These are phyloP conservation scores for Pleodorina starrii DNA, from an alignment of 139 green algal genomes.

Conservation along the genomic window DNA sequence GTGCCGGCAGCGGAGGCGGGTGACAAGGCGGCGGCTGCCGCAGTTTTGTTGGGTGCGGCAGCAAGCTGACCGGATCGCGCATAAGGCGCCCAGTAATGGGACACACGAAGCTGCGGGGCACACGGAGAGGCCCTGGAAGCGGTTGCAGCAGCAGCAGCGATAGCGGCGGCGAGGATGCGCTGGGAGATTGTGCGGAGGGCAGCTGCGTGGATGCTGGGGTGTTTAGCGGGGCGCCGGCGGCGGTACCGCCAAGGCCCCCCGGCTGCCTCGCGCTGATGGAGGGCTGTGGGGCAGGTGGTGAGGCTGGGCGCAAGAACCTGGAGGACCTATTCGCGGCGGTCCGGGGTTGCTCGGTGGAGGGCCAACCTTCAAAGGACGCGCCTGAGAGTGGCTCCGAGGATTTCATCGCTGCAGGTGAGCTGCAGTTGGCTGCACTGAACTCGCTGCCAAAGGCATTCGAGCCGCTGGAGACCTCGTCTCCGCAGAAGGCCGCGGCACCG, in stretches of 20 bases:
- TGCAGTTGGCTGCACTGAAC: not conserved
- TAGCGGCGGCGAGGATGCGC: not conserved
- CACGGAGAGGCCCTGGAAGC: not conserved
- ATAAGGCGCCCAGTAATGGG: not conserved
- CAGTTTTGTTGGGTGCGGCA: not conserved
- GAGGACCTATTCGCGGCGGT: no score
- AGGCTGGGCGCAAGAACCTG: no score
- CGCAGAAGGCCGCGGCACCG: no score
- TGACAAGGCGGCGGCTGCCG: not conserved
- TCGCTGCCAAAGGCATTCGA: constrained; percentile 14
- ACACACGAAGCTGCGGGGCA: constrained; percentile 14
- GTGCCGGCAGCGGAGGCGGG: no score
- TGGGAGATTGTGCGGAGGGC: not conserved
- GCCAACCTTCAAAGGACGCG: not conserved
- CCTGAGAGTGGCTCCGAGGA: not conserved
- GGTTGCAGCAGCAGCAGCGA: no score
- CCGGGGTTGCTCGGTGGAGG: no score
- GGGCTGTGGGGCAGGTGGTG: no score
- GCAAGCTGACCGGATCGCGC: constrained; percentile 14
- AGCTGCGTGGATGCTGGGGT: no score
- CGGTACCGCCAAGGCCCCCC: no score
- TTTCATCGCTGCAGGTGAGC: not conserved
- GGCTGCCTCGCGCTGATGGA: no score
- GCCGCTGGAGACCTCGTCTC: not conserved
- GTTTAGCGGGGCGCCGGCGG: no score